Evolutionary conservation across 306 rosid species (phyloP), one percentile per base, ranked within the genome.

Genomic region (Citrullus mucosospermus): DNA sequence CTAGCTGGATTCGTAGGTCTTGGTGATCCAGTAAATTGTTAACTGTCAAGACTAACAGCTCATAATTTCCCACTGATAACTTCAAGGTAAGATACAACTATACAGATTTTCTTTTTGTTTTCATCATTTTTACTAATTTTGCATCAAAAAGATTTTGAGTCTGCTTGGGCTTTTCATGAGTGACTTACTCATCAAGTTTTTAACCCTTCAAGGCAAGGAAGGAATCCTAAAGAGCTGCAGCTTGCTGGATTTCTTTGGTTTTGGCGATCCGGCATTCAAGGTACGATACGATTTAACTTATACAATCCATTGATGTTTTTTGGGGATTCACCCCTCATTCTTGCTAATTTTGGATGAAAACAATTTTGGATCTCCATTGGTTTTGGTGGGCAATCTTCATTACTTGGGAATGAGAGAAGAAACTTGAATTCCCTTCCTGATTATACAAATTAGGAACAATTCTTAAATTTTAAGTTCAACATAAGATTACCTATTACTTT

Each of bases 21-120:
- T 80, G 98, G 98, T 57, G 97, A 96, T 82, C 95, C 96, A 7
- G 97, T 94, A 83, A 85, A 91, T 82, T 74, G 60, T 57, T 51
- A 28, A 17, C 51, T 65, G 63, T 77, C 74, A 20, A 76, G 67
- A 69, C 28, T 58, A 39, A 76, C 38, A 20, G 48, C 57, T 30
- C 15, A 25, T 72, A 53, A 51, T 53, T 73, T 73, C 30, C 78
- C 30, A 25, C 44, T 30, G 48, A 51, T 53, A 73, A 73, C 48
- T 73, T 32, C 78, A 18, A 74, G 59, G 48, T 74, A 16, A 17
- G 59, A 70, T 46, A 46, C 76, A 70, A 46, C 39, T 25, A 54
- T 54, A 51, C 62, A 18, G 6, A 2, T 17, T 55, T 18, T 16
- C 15, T 12, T 16, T 22, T 16, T 22, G 22, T 48, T 11, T 28